phyloP scores from a whole-genome alignment of 768 basidiomycete genomes.

The Pleurotus eryngii region DNA sequence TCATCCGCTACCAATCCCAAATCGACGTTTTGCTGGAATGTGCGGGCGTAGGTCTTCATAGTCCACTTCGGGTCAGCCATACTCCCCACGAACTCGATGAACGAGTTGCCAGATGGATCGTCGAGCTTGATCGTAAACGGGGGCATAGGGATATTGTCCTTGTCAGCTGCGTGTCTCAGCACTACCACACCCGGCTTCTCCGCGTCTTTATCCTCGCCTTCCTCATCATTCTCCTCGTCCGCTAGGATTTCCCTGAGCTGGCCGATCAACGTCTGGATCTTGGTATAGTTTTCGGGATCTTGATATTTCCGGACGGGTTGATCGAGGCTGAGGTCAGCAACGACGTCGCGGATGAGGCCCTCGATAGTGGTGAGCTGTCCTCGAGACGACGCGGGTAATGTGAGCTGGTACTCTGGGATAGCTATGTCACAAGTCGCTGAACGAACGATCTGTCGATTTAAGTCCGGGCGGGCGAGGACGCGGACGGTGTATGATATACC shows the following conservation, averaged over 20 bases:
- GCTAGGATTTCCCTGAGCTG: constrained; percentile 62
- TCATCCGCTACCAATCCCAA: constrained; percentile 62
- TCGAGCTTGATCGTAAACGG: constrained; percentile 83
- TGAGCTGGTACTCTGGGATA: constrained; percentile 88
- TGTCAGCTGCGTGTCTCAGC: constrained; percentile 28
- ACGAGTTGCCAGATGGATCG: constrained; percentile 96
- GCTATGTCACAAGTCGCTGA: constrained; percentile 76
- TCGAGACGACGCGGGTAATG: constrained; percentile 76
- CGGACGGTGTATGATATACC: constrained; percentile 80
- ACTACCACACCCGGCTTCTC: constrained; percentile 17
- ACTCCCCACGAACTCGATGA: constrained; percentile 83
- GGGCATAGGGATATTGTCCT: constrained; percentile 51
- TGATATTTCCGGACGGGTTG: constrained; percentile 84
- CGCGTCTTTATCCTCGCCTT: constrained; percentile 33
- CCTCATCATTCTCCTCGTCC: constrained; percentile 49
- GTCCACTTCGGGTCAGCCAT: constrained; percentile 95
- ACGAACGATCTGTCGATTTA: constrained; percentile 92
- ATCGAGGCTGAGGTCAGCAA: constrained; percentile 73
- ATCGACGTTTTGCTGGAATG: constrained; percentile 73
- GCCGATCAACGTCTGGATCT: constrained; percentile 74
- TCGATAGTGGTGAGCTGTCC: constrained; percentile 98
- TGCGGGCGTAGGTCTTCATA: constrained; percentile 76
- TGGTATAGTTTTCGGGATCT: constrained; percentile 64
- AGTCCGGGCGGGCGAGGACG: constrained; percentile 69
- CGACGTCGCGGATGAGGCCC: constrained; percentile 81